Base-by-base conservation (phyloP, 768 basidiomycete genomes). In the Termitomyces eurrhizus region DNA sequence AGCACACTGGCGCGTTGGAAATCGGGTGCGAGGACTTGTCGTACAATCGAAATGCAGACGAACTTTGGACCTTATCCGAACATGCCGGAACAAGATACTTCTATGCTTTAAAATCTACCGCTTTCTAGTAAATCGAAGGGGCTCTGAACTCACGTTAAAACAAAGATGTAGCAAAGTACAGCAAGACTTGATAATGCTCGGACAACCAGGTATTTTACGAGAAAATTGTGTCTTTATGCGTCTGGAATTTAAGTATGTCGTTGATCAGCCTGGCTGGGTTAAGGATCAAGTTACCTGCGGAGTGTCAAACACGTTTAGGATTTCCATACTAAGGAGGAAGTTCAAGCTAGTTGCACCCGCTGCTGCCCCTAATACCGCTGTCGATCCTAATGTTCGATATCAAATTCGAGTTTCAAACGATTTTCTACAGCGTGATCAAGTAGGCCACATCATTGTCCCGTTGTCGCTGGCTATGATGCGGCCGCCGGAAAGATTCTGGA, bases 1-100 rank as follows among this genome's bases (percentile, higher is more conserved):
- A 49, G 32, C 52, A 48, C 44, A 56, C 57, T 26, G 57, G 62
- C 1, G 62, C 54, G 7, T 42, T 63, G 35, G 44, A 45, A 26
- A 39, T 55, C 32, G 62, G 58, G 2, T 59, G 58, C 36, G 62
- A 63, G 45, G 62, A 63, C 14, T 12, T 63, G 55, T 59, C 62
- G 11, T 63, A 59, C 42, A 56, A 59, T 41, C 54, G 55, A 14
- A 59, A 59, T 36, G 62, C 62, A 18, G 54, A 63, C 41, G 62
- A 63, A 32, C 44, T 63, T 16, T 63, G 58, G 62, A 52, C 52
- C 2, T 26, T 63, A 13, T 56, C 62, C n/a, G 62, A 63, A 44
- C 50, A 63, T 44, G 35, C 62, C 0, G 62, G 62, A 29, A 37
- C 16, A 45, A 56, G 58, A 29, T 44, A 51, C 18, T 63, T 63